Base-by-base conservation (phyloP, 2,329 filamentous ascomycete genomes). In the Hymenotorrendiella dingleyae region DNA sequence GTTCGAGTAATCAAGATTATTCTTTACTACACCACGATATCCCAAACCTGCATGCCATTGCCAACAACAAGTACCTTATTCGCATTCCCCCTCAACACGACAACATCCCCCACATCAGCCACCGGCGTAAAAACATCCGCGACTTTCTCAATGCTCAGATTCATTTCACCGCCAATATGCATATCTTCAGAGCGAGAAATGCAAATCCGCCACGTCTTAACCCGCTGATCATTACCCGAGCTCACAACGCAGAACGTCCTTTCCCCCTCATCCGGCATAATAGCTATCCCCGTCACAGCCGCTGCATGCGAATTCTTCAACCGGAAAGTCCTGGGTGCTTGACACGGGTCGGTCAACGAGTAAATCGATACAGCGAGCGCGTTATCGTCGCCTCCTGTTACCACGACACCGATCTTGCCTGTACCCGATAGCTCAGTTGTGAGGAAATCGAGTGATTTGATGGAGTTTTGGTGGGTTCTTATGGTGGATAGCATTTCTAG, bases 321-420 rank as follows among this genome's bases (percentile, higher is more conserved):
- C 9, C 74, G 48, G 20, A 47, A 40, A 27, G 27, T 35, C 16
- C 29, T n/a, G 36, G 40, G 36, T 3, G 19, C 14, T 8, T 20
- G 6, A 21, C 11, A n/a, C 3, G 19, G 5, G 6, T 22, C 30
- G 7, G 17, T 1, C 4, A 32, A 29, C 8, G 27, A 53, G 21
- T 72, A 53, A 23, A 73, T 58, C 0, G 74, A 75, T 9, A 86
- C 56, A 0, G 76, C 82, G 0, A 97, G 62, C 3, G 84, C 83
- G 48, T 93, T 93, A 62, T 97, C 93, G 55, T 98, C 93, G 17
- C 93, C 89, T 20, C 86, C 88, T 0, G 87, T 89, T 4, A 86
- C 62, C 14, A 94, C 58, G 1, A 85, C 48, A 21, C 55, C 34
- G 2, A 61, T 45, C 4, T 64, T 40, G 12, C 11, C 35, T 3